Evolutionary conservation across 2,329 filamentous ascomycete genomes (phyloP), one percentile per base, ranked within the genome.

Genomic region (Chaetomiaceae sp.): DNA sequence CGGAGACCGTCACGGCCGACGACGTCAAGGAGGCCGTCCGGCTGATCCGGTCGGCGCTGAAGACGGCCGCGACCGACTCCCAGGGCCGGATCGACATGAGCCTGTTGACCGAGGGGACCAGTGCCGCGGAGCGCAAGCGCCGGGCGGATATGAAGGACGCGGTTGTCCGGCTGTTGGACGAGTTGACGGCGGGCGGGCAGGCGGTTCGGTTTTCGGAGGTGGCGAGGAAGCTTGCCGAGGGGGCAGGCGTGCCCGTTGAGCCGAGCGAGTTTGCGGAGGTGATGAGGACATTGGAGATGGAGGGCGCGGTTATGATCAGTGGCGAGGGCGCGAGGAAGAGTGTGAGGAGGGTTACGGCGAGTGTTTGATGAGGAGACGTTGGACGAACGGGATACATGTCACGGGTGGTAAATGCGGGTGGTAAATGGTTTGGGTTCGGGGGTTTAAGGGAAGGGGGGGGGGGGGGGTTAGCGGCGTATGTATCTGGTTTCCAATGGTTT

Each of bases 11-110:
- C 37, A 90, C 88, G 0, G 82, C 80, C 25, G 80, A 81, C 44
- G 95, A 99, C 65, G 95, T 99, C 5, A 75, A 83, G 45, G 94
- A 99, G 73, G 91, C 94, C 0, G 89, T 95, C 42, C 86, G 94
- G 10, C 78, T 99, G 37, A 99, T 99, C 71, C 90, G 92, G 65
- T 88, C 85, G 1, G 94, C 95, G 1, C 82, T 99, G 66, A 97
- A 97, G 77, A 95, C 95, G 59, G 89, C 92, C 0, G 94, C 94
- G n/a, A 99, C 95, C 0, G 95, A 99, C 67, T 75, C 89, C 0
- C 80, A 95, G 62, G 94, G 94, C 51, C 79, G 96, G 53, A 97
- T 99, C 65, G 94, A 99, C 67, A 97, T 99, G 94, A 87, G 88
- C 51, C 76, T 99, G 44, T 76, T 99, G 58, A 96, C 91, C 0